Percentiles rank a stretch among this genome's conserved stretches.
These are phyloP conservation scores for Cairneyella variabilis DNA, from an alignment of 495 filamentous ascomycete genomes.

Conservation along the genomic window DNA sequence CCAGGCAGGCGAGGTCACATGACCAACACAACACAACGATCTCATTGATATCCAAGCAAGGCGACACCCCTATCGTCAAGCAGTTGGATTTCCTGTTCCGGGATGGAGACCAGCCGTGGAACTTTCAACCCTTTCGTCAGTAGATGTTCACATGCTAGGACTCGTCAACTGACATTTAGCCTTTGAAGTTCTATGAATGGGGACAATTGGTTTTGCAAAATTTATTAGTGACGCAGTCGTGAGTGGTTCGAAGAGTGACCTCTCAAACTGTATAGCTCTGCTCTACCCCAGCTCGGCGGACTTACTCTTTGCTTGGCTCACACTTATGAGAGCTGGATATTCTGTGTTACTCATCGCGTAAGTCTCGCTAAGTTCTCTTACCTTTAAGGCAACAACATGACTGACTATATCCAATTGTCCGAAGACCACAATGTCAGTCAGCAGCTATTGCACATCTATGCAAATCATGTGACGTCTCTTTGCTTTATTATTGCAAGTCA, in stretches of 20 bases:
- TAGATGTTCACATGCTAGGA: too few relatives aligned
- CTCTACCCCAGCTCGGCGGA: constrained; percentile 44
- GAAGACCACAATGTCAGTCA: constrained; percentile 45
- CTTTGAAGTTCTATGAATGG: background rate
- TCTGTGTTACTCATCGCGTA: constrained; percentile 50
- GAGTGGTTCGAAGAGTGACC: background rate
- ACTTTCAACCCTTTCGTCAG: too few relatives aligned
- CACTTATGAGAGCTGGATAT: constrained; percentile 43
- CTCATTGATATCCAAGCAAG: constrained; percentile 42
- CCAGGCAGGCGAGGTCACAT: too few relatives aligned
- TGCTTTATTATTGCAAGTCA: constrained; percentile 34
- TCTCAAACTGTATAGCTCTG: constrained; percentile 36
- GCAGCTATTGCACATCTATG: constrained; percentile 44
- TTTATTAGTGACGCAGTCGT: background rate
- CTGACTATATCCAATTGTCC: background rate
- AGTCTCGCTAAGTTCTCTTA: constrained; percentile 32
- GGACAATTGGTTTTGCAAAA: constrained; percentile 27
- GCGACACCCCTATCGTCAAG: constrained; percentile 29
- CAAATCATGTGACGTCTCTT: constrained; percentile 27
- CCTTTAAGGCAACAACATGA: constrained; percentile 37
- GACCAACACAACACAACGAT: too few relatives aligned
- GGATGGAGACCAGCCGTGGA: too few relatives aligned
- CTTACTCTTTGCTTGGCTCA: constrained; percentile 51
- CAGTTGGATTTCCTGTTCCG: constrained; percentile 40
- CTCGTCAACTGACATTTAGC: too few relatives aligned